These are phyloP conservation scores for Microsporum ferrugineum DNA, from an alignment of 2,329 filamentous ascomycete genomes.

Conservation along the genomic window DNA sequence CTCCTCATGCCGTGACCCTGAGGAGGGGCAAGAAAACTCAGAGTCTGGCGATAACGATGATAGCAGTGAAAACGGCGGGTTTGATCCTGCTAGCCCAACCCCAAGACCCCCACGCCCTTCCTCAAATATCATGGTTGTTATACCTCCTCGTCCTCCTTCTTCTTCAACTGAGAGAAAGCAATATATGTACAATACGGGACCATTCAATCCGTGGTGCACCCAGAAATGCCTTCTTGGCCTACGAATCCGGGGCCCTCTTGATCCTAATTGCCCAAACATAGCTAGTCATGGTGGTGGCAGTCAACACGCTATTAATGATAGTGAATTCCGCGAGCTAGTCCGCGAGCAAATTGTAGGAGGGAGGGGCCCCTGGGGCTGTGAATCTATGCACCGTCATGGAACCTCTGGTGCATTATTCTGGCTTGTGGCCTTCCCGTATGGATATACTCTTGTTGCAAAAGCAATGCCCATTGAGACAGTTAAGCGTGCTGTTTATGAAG, in stretches of 20 bases:
- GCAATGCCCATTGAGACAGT: constrained; percentile 8
- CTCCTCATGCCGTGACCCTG: neutral
- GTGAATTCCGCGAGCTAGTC: constrained; percentile 8
- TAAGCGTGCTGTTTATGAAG: constrained; percentile 10
- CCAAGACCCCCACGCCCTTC: neutral
- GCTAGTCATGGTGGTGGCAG: constrained; percentile 20
- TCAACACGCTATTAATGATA: constrained; percentile 10
- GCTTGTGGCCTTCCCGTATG: constrained; percentile 16
- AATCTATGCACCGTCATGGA: constrained; percentile 15
- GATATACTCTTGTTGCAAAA: constrained; percentile 18
- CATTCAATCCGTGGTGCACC: constrained; percentile 26
- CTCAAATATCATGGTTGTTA: constrained; percentile 8
- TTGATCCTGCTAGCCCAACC: constrained; percentile 11
- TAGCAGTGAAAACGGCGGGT: constrained; percentile 2
- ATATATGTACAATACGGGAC: neutral
- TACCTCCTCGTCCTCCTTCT: neutral
- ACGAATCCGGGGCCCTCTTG: constrained; percentile 21
- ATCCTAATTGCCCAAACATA: constrained; percentile 31
- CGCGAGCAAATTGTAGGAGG: constrained; percentile 6
- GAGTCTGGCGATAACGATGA: neutral
- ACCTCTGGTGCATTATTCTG: constrained; percentile 17
- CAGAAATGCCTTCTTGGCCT: constrained; percentile 32
- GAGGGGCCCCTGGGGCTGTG: neutral
- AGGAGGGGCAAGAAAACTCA: neutral
- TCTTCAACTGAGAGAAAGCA: neutral